Base-by-base conservation (phyloP, 148 eudicot genomes). In the Polygonum aviculare region DNA sequence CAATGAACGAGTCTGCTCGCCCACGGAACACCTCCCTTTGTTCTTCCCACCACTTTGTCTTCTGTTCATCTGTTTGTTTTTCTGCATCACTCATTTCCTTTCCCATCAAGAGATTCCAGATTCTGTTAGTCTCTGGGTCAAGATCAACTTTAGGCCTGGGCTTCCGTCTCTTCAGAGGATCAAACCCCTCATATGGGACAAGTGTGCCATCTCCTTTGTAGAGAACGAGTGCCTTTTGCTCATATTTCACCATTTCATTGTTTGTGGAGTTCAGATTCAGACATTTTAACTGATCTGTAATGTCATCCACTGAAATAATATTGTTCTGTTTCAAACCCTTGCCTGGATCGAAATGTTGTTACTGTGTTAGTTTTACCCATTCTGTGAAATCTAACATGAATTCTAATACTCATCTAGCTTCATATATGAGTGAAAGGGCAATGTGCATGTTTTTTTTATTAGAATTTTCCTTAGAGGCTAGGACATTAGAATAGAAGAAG, bases 101-200 rank as follows among this genome's bases (percentile, higher is more conserved):
- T n/a, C 91, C 88, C 94, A 90, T 88, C 73, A 90, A 82, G 54
- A 88, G 83, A 47, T 86, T 83, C 94, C 94, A 90, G 22, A 88
- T 74, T 77, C 91, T 86, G 74, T 82, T 81, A 45, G 94, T 86
- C 81, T 90, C 91, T 41, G 91, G 87, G 73, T 90, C 94, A 77
- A 90, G 91, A 78, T 90, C 90, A 72, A 90, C 91, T 81, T 81
- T 88, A 49, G 94, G 88, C 41, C 94, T 77, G 69, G 87, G 81
- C 60, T 67, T 81, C 48, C 85, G 82, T 75, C 73, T 88, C 75
- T 86, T 90, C 59, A 86, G 75, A 31, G 55, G 79, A 77, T 83
- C 84, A 75, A 82, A 76, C 38, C 48, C 81, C 75, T 87, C 80
- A 57, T 82, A 86, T 71, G 83, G 85, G 76, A 90, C 78, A 75